These are phyloP conservation scores for Malus sylvestris DNA, from an alignment of 306 rosid genomes.

Conservation along the genomic window DNA sequence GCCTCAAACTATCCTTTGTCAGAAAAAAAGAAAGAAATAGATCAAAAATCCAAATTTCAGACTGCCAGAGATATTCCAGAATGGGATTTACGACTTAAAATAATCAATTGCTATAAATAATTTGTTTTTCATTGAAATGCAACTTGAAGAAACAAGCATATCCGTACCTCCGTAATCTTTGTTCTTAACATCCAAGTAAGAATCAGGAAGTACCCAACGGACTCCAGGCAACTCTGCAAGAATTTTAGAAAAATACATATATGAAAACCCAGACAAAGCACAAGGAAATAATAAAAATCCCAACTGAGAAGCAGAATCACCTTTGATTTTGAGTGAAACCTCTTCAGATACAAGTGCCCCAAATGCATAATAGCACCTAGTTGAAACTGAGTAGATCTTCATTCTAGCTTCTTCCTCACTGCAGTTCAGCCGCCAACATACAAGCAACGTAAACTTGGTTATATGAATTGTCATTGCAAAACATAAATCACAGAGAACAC, in stretches of 20 bases:
- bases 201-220: slow-evolving; percentile 98
- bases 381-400: slow-evolving; percentile 95
- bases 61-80: not conserved
- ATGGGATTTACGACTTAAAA: not conserved
- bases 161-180: slow-evolving; percentile 87
- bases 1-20: not conserved
- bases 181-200: slow-evolving; percentile 84
- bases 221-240: slow-evolving; percentile 68
- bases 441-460: not conserved
- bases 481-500: not conserved
- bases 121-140: not conserved
- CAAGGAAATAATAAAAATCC: not conserved
- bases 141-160: not conserved
- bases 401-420: slow-evolving; percentile 91
- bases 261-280: not conserved
- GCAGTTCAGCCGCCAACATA: slow-evolving; percentile 3
- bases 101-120: not conserved
- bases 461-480: not conserved
- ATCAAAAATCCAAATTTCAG: no score
- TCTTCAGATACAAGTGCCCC: slow-evolving; percentile 90
- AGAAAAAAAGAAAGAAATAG: not conserved
- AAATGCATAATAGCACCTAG: slow-evolving; percentile 80
- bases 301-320: slow-evolving; percentile 21
- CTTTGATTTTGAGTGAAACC: slow-evolving; percentile 68
- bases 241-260: not conserved